Base-by-base conservation (phyloP, 345 rosid species). In the Brassica cretica region DNA sequence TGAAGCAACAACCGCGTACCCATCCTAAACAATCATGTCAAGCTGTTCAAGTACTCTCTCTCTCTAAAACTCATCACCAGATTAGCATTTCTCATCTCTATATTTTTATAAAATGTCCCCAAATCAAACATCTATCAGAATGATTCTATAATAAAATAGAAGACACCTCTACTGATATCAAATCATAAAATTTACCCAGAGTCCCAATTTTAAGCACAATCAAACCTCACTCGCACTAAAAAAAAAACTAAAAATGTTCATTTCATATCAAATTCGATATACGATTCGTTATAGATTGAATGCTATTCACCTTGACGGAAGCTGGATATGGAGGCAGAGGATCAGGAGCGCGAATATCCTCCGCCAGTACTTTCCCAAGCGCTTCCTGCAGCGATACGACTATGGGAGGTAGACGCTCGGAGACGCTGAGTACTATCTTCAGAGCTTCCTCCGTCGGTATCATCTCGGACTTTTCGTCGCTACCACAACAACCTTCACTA, bases 291-390 rank as follows among this genome's bases (percentile, higher is more conserved):
- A 1, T 58, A 58, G 14, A 3, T 19, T 58, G 3, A 19, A 18
- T 8, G 49, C 7, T 68, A 44, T n/a, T 21, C 39, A 92, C 97
- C 92, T 93, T 95, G 66, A 89, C 79, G 16, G 97, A 94, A 81
- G 99, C 99, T 18, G 91, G 93, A 82, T 94, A 92, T 25, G 99
- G 98, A 79, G 99, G 99, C 9, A 91, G 77, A 75, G 97, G 99
- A 78, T 93, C 97, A 41, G 89, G 90, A 21, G 98, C 90, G 12
- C 83, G 85, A 70, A 95, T 85, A 79, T 93, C 97, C 69, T 93
- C 92, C 39, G 93, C 98, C 73, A 93, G 82, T 5, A 93, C 90
- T 82, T 87, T 92, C 60, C 98, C 98, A 0, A 91, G 87, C 58
- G 94, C 90, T 46, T 91, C 93, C 59, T 83, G 80, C 35, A 95